A percentile compares a stretch with the other conserved stretches of the same genome.
These are phyloP conservation scores for Penicillium bialowiezense DNA, from an alignment of 495 filamentous ascomycete species.

Conservation along the genomic window DNA sequence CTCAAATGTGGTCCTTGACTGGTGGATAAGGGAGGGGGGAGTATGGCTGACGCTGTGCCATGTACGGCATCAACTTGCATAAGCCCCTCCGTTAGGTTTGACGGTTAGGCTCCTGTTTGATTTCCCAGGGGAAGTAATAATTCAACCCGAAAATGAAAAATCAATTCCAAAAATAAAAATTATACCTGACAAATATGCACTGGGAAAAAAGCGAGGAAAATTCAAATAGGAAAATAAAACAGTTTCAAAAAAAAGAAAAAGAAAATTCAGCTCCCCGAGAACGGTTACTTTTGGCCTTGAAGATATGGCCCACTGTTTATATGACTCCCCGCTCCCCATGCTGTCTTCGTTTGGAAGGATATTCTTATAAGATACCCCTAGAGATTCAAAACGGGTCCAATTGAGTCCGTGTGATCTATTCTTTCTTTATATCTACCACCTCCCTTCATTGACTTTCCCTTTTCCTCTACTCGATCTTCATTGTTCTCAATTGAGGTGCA, in stretches of 20 bases:
- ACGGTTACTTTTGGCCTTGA: constrained; percentile 24
- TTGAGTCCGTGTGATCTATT: constrained; percentile 17
- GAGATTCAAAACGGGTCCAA: constrained; percentile 17
- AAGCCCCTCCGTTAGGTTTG: constrained; percentile 37
- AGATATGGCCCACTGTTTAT: constrained; percentile 43
- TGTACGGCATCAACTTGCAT: constrained; percentile 39
- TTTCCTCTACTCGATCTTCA: constrained; percentile 1
- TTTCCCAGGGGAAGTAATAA: constrained; percentile 14
- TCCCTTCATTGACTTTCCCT: constrained; percentile 7
- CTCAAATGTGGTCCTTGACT: constrained; percentile 33
- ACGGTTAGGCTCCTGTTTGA: constrained; percentile 43
- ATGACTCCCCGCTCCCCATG: constrained; percentile 43
- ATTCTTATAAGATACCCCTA: constrained; percentile 23
- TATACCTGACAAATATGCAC: background rate
- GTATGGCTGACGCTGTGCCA: constrained; percentile 38
- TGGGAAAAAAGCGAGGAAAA: constrained; percentile 4
- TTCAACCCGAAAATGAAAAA: constrained; percentile 4
- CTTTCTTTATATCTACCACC: constrained; percentile 12
- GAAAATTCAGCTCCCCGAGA: constrained; percentile 15
- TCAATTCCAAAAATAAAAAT: constrained; percentile 1
- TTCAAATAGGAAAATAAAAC: constrained; percentile 3
- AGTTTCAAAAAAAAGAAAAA: constrained; percentile 3
- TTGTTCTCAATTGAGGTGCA: constrained; percentile 5
- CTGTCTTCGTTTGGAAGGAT: constrained; percentile 21
- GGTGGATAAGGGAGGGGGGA: constrained; percentile 36